These are phyloP conservation scores for Alopecurus myosuroides DNA, from an alignment of 176 grass and related monocot species.

Conservation along the genomic window DNA sequence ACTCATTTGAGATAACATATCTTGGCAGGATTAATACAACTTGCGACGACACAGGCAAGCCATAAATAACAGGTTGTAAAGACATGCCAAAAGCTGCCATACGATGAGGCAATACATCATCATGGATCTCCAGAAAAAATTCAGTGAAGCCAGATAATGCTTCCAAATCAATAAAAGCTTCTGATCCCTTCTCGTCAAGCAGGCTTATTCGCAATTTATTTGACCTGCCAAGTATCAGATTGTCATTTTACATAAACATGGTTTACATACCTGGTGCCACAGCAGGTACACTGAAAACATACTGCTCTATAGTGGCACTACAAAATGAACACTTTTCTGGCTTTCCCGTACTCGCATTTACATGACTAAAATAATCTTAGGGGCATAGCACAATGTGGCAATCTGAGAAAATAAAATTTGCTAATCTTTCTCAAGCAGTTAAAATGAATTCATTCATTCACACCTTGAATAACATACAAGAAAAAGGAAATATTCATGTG, in stretches of 20 bases:
- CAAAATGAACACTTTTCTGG: conserved; percentile 9
- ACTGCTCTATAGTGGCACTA: conserved; percentile 4
- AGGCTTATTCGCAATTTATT: conserved; percentile 62
- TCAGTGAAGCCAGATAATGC: conserved; percentile 77
- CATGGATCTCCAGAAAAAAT: conserved; percentile 58
- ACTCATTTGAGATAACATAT: conserved; percentile 77
- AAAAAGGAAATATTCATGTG: neutral
- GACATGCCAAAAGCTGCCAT: conserved; percentile 61
- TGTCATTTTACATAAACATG: conserved; percentile 17
- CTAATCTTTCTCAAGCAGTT: conserved; percentile 16
- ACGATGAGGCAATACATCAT: conserved; percentile 34
- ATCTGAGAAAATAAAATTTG: neutral
- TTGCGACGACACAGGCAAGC: conserved; percentile 50
- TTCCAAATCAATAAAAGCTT: conserved; percentile 55
- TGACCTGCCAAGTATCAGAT: conserved; percentile 48
- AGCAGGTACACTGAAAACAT: neutral
- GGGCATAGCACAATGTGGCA: neutral
- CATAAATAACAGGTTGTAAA: conserved; percentile 41
- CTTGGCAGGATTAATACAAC: conserved; percentile 66
- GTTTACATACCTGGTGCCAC: neutral
- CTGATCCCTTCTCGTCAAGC: conserved; percentile 42
- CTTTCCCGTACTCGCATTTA: conserved; percentile 9
- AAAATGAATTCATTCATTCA: neutral
- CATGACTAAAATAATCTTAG: conserved; percentile 4
- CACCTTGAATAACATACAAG: neutral